Base-by-base conservation (phyloP, 2,329 filamentous ascomycete species). In the Periconia sp. region DNA sequence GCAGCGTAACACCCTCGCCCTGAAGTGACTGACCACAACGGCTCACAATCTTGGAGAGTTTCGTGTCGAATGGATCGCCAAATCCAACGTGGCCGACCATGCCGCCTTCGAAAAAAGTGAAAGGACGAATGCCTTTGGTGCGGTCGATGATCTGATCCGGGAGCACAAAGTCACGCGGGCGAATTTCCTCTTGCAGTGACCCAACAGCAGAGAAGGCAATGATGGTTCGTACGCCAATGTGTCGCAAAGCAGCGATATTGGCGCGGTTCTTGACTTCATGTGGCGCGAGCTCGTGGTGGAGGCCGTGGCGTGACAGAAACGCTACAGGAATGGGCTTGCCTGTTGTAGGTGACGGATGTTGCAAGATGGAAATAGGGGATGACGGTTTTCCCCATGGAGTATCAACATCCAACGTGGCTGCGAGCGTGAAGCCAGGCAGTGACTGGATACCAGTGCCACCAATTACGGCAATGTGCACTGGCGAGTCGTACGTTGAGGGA, bases 71-170 rank as follows among this genome's bases (percentile, higher is more conserved):
- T 1, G 94, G 94, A 72, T 97, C 94, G 23, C 91, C 94, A 72
- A 99, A 97, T 44, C 92, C 90, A 43, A 97, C 90, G 74, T 99
- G 94, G 37, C 90, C 91, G 15, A 99, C 94, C 61, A 96, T 85
- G 30, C 94, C 94, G 62, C 85, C 85, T 76, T 93, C 90, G 73
- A 97, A 99, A 80, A 96, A 99, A 23, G 94, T 97, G 75, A 93
- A 97, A 2, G 93, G 92, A 8, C 94, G 84, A 58, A 96, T 82
- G 50, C 93, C 94, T 84, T 97, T 97, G 62, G 93, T 97, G 58
- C 93, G 90, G 79, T 99, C 94, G 72, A 97, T 97, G 74, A 96
- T 85, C 80, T 99, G 94, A 77, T 97, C 92, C 0, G 93, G 94
- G 13, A 99, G 84, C 48, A 97, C 90, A 74, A 99, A 99, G 80